These are phyloP conservation scores for Protomyces arabidopsidicola DNA, from an alignment of 1,139 yeast species.

Conservation along the genomic window DNA sequence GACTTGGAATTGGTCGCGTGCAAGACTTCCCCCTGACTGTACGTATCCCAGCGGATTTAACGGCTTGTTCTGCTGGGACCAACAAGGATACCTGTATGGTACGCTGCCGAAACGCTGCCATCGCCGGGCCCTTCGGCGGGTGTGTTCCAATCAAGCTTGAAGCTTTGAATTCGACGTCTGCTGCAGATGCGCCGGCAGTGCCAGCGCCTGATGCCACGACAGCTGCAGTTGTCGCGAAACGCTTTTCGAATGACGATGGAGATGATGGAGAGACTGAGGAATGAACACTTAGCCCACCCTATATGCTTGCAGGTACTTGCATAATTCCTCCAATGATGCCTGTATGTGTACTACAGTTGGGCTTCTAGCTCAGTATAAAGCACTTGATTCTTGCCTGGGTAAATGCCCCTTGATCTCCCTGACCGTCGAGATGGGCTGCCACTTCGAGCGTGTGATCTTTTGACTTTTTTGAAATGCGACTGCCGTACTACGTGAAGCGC, in stretches of 20 bases:
- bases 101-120: constrained; percentile 15
- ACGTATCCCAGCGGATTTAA: constrained; percentile 7
- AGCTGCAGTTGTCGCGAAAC: too few relatives aligned
- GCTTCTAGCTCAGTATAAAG: neutral
- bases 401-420: too few relatives aligned
- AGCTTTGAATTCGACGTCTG: neutral
- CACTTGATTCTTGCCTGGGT: too few relatives aligned
- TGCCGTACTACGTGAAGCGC: neutral
- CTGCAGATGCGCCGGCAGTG: neutral
- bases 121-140: constrained; percentile 21
- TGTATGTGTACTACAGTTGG: neutral
- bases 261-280: too few relatives aligned
- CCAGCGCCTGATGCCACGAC: neutral
- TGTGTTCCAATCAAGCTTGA: constrained; percentile 10
- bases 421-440: neutral
- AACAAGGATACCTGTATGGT: constrained; percentile 18
- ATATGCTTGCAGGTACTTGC: neutral
- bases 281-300: too few relatives aligned
- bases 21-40: constrained; percentile 10
- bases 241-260: too few relatives aligned
- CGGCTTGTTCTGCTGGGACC: constrained; percentile 11
- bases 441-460: neutral
- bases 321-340: neutral
- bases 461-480: neutral
- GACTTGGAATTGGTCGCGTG: constrained; percentile 5